A percentile compares a stretch with the other conserved stretches of the same genome.
phyloP scores from a whole-genome alignment of 495 filamentous ascomycete species.

The Podospora conica region DNA sequence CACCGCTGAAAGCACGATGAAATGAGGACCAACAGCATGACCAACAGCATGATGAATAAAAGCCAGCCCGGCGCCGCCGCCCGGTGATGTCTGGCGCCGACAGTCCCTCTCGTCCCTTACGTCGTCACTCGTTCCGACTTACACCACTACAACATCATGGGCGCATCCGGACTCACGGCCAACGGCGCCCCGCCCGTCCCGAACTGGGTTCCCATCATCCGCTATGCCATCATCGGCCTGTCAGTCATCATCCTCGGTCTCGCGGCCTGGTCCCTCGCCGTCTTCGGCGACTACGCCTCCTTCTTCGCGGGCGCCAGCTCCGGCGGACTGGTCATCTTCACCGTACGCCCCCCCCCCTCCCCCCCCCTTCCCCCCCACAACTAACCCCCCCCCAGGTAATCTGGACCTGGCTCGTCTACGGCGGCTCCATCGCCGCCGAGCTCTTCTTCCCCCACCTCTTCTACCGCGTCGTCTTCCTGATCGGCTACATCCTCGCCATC shows the following conservation, averaged over 20 bases:
- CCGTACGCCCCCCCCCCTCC: conserved; percentile 20
- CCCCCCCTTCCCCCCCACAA: neutral
- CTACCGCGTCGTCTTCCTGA: conserved; percentile 28
- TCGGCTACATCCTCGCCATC: conserved; percentile 27
- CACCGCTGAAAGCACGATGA: neutral
- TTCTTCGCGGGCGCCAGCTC: conserved; percentile 9
- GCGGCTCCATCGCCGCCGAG: conserved; percentile 25
- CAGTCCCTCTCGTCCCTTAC: neutral
- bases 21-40: no score
- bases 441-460: conserved; percentile 26
- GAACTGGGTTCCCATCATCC: conserved; percentile 28
- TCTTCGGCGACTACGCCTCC: conserved; percentile 11
- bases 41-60: neutral
- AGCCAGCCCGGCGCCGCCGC: neutral
- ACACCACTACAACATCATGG: conserved; percentile 17
- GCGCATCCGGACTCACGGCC: conserved; percentile 22
- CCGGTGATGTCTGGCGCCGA: neutral
- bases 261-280: conserved; percentile 27
- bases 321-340: conserved; percentile 30
- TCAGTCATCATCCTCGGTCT: conserved; percentile 31
- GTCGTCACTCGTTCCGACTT: neutral
- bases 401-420: conserved; percentile 32
- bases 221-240: conserved; percentile 32
- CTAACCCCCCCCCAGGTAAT: conserved; percentile 21
- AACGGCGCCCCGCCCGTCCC: conserved; percentile 31